Base-by-base conservation (phyloP, 2,329 filamentous ascomycete genomes). In the Apiospora kogelbergensis region DNA sequence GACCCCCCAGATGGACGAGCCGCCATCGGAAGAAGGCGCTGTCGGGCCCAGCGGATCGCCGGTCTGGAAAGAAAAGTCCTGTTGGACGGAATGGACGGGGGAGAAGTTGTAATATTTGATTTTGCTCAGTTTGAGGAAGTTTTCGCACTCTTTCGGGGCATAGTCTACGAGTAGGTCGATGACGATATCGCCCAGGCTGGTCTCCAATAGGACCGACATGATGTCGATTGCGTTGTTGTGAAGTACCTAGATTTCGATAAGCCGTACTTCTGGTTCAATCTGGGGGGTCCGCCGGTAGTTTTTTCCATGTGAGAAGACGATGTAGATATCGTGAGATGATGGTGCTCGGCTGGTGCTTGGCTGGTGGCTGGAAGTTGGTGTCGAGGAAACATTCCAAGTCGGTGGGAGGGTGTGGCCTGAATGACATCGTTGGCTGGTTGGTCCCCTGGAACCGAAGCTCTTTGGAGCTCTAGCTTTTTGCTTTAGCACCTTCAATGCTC, bases 101-200 rank as follows among this genome's bases (percentile, higher is more conserved):
- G 94, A 91, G 80, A 97, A 98, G 84, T 98, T 98, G 89, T 98
- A 99, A 84, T 98, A 99, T 84, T 98, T 99, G 82, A 94, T 86
- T 84, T 98, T 98, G 89, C 96, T 98, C 75, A 99, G 93, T 86
- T 99, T 98, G 69, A 99, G 85, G 81, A 99, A 98, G 86, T 98
- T 99, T 83, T 98, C 93, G 85, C 95, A 98, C 74, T 94, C 90
- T 80, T 91, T 95, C 1, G 95, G 96, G 48, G 94, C 93, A 78
- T 95, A 93, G 74, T 97, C 93, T 66, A 96, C 90, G 71, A 97
- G 85, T 30, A 99, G 87, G 80, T 99, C 95, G 76, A 98, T 94
- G 73, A 97, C 95, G 77, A 99, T 92, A 80, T 99, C 96, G 77
- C 95, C 95, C 1, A 91, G 89, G 69, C 92, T 97, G 42, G 96